Evolutionary conservation across 1,139 yeast species (phyloP), one percentile per base, ranked within the genome.

Genomic region (Zygosaccharomyces pseudobailii): DNA sequence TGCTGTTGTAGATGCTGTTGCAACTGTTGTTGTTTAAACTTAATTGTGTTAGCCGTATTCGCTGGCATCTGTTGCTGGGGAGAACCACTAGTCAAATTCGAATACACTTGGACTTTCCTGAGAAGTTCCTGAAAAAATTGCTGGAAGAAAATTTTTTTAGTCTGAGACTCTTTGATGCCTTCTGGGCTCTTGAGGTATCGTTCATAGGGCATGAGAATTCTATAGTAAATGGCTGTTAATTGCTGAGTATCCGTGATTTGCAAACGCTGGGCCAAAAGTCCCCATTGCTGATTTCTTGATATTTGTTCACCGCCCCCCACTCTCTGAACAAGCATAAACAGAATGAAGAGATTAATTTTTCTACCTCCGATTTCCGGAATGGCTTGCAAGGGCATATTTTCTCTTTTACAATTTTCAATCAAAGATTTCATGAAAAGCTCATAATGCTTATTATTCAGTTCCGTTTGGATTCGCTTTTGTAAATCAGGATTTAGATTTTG

Each of bases 231-330:
- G 42, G 73, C 71, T 6, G 84, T 76, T 40, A 88, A 68, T 55
- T 85, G 88, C 19, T 71, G 72, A 25, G 71, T 64, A 34, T 71
- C 70, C 22, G 69, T 63, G n/a, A 79, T 66, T 10, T 79, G 80
- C 37, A 82, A 61, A 48, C 74, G 71, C 36, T 69, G 68, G 0
- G 82, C 81, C 37, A 80, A 73, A 28, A 69, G 58, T 2, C 70
- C 66, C 79, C 85, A 78, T 47, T 72, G 74, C 42, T 76, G 75
- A 27, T 71, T 69, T 63, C 78, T 68, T 53, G 76, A 63, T 55
- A 82, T 74, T 59, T 77, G 68, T 52, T 80, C 66, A 67, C 80
- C 79, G 0, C 96, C 96, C 6, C 96, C 96, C 36, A 82, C 65
- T 59, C 78, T 80, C 47, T 84, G 85, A 24, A 87, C 84, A 51